Evolutionary conservation across 352 stramenopile species (phyloP), one percentile per base, ranked within the genome.

Genomic region (Globisporangium barbulae): DNA sequence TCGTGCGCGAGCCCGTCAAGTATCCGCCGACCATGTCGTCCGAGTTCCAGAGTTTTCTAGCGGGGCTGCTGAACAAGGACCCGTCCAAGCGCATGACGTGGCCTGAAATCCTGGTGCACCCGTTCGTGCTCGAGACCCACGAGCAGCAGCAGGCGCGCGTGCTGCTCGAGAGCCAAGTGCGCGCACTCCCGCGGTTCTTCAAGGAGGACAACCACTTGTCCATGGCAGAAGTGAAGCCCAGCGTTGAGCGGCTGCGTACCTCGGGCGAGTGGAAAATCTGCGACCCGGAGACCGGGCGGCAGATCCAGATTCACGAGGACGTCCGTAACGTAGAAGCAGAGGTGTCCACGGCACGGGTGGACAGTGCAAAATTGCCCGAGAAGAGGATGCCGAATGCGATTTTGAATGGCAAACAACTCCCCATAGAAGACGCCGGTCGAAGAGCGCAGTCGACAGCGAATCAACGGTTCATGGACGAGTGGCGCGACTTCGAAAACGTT

Each of bases 1-100:
- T 98, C 65, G 84, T 98, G n/a, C 89, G 93, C 50, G 90, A 98
- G 57, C 85, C 87, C 2, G 90, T 98, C 4, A 72, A 79, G 53
- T 98, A 97, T 59, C 93, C 94, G 7, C 37, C 78, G 4, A 83
- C 83, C 19, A 96, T 98, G 74, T 94, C 88, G 3, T 44, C 64
- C 0, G 64, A 86, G 4, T 96, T 98, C 55, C 79, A 90, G 48
- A 88, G 74, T 39, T 98, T 98, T 44, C 65, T 98, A 4, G 75
- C 81, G 15, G 91, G 94, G 10, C 64, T 98, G 17, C 66, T 98
- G 35, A 91, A 88, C 50, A 98, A 98, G 67, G 86, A 98, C 56
- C 90, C 91, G 0, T 65, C 74, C 19, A 74, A 84, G 47, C 78
- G 94, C 42, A 73, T 98, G 19, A 85, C 76, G 4, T 98, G 94